Evolutionary conservation across 805 yeast species (phyloP).

Genomic region (Lipomyces oligophaga): DNA sequence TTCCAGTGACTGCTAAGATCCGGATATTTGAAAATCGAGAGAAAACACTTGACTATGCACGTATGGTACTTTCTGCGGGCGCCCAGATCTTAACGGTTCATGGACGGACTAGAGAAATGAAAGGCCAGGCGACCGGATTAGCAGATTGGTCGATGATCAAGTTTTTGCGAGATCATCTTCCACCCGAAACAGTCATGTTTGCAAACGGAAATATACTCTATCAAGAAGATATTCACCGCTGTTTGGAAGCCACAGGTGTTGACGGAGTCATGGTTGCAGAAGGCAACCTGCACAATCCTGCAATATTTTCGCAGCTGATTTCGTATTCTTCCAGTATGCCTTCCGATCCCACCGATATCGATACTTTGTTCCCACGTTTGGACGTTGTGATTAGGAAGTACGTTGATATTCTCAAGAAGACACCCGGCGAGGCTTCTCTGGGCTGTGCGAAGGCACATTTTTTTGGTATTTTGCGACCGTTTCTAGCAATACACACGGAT

Average conservation of each 20-base stretch:
- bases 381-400: constrained; percentile 82
- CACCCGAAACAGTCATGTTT: constrained; percentile 81
- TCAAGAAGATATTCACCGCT: constrained; percentile 73
- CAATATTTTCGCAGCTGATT: constrained; percentile 51
- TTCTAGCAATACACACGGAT: constrained; percentile 71
- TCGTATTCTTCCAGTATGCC: constrained; percentile 9
- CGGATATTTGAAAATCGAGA: constrained; percentile 81
- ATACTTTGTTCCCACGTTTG: constrained; percentile 76
- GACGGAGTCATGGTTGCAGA: constrained; percentile 98
- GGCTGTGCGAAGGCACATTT: constrained; percentile 88
- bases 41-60: constrained; percentile 81
- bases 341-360: constrained; percentile 45
- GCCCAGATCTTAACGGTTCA: constrained; percentile 94
- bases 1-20: constrained; percentile 95
- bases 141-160: constrained; percentile 87
- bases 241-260: constrained; percentile 59
- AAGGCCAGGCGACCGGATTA: constrained; percentile 91
- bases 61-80: constrained; percentile 84
- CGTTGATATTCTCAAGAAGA: constrained; percentile 67
- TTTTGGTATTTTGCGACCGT: constrained; percentile 80
- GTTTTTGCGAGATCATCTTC: constrained; percentile 70
- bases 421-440: constrained; percentile 67
- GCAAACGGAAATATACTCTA: constrained; percentile 94
- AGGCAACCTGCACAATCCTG: constrained; percentile 91
- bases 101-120: constrained; percentile 95